phyloP scores from a whole-genome alignment of 495 filamentous ascomycete genomes.

The Hypoxylon crocopeplum region DNA sequence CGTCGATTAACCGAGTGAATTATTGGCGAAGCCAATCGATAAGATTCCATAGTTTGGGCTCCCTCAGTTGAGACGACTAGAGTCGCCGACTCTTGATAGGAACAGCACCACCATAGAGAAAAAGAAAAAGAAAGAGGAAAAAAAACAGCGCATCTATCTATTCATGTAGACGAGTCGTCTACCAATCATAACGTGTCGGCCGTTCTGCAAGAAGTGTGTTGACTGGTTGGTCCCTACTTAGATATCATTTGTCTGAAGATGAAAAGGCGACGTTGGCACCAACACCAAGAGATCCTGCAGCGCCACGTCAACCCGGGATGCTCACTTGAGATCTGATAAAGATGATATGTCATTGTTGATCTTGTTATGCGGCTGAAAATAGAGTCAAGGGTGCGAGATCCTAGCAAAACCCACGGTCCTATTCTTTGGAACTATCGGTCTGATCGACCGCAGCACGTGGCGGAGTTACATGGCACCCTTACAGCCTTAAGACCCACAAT shows the following conservation, averaged over 20 bases:
- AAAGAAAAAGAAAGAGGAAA: too few relatives aligned
- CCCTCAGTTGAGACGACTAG: too few relatives aligned
- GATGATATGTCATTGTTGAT: constrained; percentile 6
- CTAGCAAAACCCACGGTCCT: constrained; percentile 3
- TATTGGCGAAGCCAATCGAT: too few relatives aligned
- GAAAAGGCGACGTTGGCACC: constrained; percentile 5
- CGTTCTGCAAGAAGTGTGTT: constrained; percentile 1
- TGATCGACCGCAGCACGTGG: constrained; percentile 30
- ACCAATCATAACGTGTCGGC: neutral
- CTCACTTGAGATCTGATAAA: constrained; percentile 18
- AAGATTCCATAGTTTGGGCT: too few relatives aligned
- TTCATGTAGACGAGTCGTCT: neutral
- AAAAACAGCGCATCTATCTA: too few relatives aligned
- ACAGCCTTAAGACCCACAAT: constrained; percentile 29
- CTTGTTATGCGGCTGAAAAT: constrained; percentile 22
- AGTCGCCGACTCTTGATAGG: too few relatives aligned
- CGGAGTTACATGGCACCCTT: constrained; percentile 26
- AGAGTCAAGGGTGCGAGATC: constrained; percentile 18
- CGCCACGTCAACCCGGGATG: constrained; percentile 21
- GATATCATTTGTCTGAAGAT: constrained; percentile 5
- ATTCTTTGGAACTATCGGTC: constrained; percentile 11
- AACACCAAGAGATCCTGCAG: neutral
- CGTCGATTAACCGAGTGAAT: too few relatives aligned
- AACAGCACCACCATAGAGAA: too few relatives aligned
- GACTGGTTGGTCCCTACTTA: neutral